Evolutionary conservation across 2,329 filamentous ascomycete species (phyloP), one percentile per base, ranked within the genome.

Genomic region (Metarhizium album): DNA sequence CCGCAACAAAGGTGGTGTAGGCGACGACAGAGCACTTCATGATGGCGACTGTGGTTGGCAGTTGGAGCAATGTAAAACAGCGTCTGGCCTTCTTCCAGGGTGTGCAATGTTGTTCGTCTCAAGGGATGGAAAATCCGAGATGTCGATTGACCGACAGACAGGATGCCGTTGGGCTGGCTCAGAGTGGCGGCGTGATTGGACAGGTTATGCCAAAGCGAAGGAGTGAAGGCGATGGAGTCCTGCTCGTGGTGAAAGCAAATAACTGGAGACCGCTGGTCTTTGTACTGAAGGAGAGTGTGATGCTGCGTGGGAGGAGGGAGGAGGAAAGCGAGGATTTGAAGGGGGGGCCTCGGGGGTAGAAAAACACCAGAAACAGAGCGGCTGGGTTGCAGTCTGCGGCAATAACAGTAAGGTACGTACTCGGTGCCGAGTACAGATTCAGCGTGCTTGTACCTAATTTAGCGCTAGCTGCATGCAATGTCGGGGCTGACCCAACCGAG

Each of bases 21-120:
- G 63, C 59, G 53, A 66, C 43, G 47, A 61, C 49, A 45, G 59
- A 55, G 55, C 62, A 61, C 69, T 74, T 76, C 74, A 76, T 76
- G 43, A 54, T 69, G 59, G 52, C 50, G 52, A 45, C 18, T 35
- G 24, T 48, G 48, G 35, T 23, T 27, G 11, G 14, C 43, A n/a
- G 16, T 11, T n/a, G 29, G 6, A 37, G 35, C n/a, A 9, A n/a
- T 24, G 11, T 46, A 40, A 35, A 16, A 42, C 8, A 9, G 6
- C 3, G 49, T 55, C 54, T 51, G n/a, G n/a, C n/a, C n/a, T n/a
- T n/a, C n/a, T n/a, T n/a, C n/a, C 29, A 5, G 29, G 5, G 29
- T 31, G 29, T 31, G 29, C 29, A 31, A 11, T 16, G 11, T 29
- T 38, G 20, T 16, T 47, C 14, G 31, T 7, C 29, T 18, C 5